A percentile compares a stretch with the other conserved stretches of the same genome.
Conservation (phyloP, 2,329 filamentous ascomycete species). For the Arthrobotrys megalospora region DNA sequence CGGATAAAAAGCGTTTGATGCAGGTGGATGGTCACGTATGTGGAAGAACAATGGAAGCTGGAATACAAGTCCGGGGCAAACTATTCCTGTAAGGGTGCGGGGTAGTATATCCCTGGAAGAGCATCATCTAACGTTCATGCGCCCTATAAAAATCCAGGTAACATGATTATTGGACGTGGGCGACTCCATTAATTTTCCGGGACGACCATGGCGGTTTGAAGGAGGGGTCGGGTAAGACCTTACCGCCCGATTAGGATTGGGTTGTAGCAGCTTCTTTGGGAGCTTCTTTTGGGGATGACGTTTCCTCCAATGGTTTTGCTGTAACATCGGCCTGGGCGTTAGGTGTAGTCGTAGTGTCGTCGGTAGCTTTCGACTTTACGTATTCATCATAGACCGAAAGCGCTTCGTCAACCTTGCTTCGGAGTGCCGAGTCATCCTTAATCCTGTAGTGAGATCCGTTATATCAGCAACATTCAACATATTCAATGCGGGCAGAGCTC, state of each 20-base stretch:
- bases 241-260: constrained; percentile 16
- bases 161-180: background rate
- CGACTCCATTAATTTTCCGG: background rate
- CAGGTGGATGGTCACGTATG: background rate
- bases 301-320: constrained; percentile 25
- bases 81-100: background rate
- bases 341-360: constrained; percentile 63
- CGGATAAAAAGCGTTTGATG: background rate
- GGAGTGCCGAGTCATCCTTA: constrained; percentile 88
- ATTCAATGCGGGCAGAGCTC: background rate
- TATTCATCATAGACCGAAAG: constrained; percentile 98
- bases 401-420: constrained; percentile 96
- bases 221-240: background rate
- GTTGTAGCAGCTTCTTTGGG: constrained; percentile 29
- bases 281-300: constrained; percentile 38
- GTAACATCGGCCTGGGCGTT: constrained; percentile 11
- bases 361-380: constrained; percentile 82
- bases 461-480: constrained; percentile 64
- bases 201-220: background rate
- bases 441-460: constrained; percentile 73
- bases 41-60: background rate
- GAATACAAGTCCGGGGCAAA: background rate
- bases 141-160: background rate
- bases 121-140: constrained; percentile 11
- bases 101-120: background rate